These are phyloP conservation scores for Elongisporangium prolatum DNA, from an alignment of 352 stramenopile species.

Conservation along the genomic window DNA sequence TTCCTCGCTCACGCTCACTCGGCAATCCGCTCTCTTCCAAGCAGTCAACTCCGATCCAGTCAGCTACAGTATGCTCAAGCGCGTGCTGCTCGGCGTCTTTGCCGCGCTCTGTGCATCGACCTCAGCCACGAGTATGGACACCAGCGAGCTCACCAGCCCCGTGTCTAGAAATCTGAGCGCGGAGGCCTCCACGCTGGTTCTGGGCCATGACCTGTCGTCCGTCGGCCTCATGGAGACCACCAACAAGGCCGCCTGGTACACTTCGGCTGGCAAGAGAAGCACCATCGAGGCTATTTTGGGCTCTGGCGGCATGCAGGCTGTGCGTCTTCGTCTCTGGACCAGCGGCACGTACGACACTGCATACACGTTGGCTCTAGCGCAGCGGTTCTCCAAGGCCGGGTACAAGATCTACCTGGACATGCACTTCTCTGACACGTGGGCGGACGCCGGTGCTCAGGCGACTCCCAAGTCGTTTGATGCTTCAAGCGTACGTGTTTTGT, in stretches of 20 bases:
- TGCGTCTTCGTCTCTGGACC: conserved; percentile 28
- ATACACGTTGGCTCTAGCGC: conserved; percentile 19
- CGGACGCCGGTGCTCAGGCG: conserved; percentile 17
- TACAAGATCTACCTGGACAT: conserved; percentile 30
- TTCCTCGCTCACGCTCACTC: not conserved
- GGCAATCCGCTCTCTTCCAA: not conserved
- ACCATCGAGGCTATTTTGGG: conserved; percentile 26
- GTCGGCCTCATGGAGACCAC: conserved; percentile 19
- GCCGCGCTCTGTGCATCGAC: not conserved
- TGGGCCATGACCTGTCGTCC: conserved; percentile 26
- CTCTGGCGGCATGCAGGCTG: conserved; percentile 21
- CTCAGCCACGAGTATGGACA: too few relatives aligned
- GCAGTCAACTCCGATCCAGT: not conserved
- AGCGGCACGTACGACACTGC: conserved; percentile 16
- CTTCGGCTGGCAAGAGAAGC: conserved; percentile 9
- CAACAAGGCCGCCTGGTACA: conserved; percentile 18
- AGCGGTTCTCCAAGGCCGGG: conserved; percentile 20
- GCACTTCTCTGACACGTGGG: conserved; percentile 32
- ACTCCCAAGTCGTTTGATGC: conserved; percentile 17
- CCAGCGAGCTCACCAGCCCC: too few relatives aligned
- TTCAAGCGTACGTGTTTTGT: conserved; percentile 13
- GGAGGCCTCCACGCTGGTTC: conserved; percentile 6
- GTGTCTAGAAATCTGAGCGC: not conserved
- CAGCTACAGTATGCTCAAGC: not conserved
- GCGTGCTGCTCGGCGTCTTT: not conserved